Base-by-base conservation (phyloP, 768 basidiomycete species). In the Xerocomellus intermedius region DNA sequence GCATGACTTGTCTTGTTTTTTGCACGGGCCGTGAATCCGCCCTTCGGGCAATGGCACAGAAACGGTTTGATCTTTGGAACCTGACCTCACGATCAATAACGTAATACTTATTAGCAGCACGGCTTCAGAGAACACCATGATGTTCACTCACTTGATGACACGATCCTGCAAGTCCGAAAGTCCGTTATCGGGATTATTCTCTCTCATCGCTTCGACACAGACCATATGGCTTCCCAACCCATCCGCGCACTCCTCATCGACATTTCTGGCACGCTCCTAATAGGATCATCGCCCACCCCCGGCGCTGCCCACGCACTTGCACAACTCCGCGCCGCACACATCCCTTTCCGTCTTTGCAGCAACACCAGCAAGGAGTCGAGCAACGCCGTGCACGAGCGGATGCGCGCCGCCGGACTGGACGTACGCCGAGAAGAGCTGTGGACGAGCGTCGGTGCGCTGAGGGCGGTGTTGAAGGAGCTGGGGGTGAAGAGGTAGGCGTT, bases 291-390 rank as follows among this genome's bases (percentile, higher is more conserved):
- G 0, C 74, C 86, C 0, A 85, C 78, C 0, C 74, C 76, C 0
- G 65, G 73, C 8, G 84, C 87, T 0, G 75, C 44, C 5, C 43
- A 57, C 8, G 65, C 69, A 3, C 57, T 69, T 16, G 37, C 50
- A 1, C 48, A 67, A 16, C 66, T 81, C 17, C 66, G 72, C 3
- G 55, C 54, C 2, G 65, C 73, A 17, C 52, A 56, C 3, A 59
- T 80, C 8, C 77, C 79, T 8, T 75, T 84, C 69, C 73, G 81
- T 26, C 73, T 81, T 54, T 87, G 88, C 65, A 87, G 84, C 47
- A 89, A 89, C 64, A 83, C 83, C 0, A 85, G 84, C 65, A 85
- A 87, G 56, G 85, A 87, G 58, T 82, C 83, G 0, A 80, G 75
- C 0, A 41, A 50, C 4, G 72, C 70, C 5, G 66, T 88, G 7